A percentile compares a stretch with the other conserved stretches of the same genome.
These are phyloP conservation scores for Holtermannia corniformis DNA, from an alignment of 768 basidiomycete species.

Conservation along the genomic window DNA sequence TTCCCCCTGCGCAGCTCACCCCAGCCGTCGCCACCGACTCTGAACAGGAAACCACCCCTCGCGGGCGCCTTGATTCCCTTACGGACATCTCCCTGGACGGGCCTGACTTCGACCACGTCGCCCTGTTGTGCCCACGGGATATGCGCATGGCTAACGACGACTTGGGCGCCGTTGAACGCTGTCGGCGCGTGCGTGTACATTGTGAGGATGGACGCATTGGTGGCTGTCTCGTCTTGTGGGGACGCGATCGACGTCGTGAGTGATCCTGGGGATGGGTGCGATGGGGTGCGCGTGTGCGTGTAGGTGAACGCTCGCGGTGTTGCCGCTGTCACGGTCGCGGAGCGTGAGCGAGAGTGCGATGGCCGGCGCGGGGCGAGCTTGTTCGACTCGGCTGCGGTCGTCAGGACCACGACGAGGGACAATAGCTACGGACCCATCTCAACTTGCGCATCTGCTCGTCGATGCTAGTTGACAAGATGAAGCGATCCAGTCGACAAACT, in stretches of 20 bases:
- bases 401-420: too few relatives aligned
- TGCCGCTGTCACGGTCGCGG: not conserved
- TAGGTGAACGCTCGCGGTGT: not conserved
- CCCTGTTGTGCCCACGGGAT: constrained; percentile 12
- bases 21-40: constrained; percentile 6
- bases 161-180: constrained; percentile 9
- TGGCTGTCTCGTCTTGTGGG: too few relatives aligned
- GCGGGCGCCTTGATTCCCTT: constrained; percentile 2
- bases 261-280: not conserved
- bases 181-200: constrained; percentile 12
- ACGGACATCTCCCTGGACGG: not conserved
- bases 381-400: too few relatives aligned
- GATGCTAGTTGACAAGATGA: not conserved
- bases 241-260: not conserved
- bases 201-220: not conserved
- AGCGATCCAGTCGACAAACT: not conserved
- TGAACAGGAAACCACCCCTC: constrained; percentile 11
- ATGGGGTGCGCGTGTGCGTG: not conserved
- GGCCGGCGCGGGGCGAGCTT: too few relatives aligned
- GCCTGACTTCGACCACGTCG: constrained; percentile 12
- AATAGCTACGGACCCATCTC: not conserved
- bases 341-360: not conserved
- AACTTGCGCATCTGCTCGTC: not conserved
- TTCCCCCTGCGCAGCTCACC: constrained; percentile 4
- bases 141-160: constrained; percentile 5